Evolutionary conservation across 306 rosid genomes (phyloP).

Genomic region (Rosa persica): DNA sequence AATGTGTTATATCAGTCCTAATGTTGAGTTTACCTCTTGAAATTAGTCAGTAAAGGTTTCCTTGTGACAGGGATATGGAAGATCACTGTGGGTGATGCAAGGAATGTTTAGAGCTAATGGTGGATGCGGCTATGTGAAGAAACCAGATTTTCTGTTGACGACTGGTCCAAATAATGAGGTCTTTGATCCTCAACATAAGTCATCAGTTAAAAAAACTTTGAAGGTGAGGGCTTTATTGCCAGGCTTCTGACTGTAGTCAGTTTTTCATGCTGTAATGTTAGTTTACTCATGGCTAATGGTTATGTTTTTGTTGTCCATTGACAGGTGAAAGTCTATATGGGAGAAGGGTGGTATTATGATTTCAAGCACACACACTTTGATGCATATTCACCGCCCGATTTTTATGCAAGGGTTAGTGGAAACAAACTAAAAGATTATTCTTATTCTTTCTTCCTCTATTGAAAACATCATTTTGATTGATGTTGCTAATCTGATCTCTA

Average conservation of each 20-base stretch:
- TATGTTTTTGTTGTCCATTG: constrained; percentile 24
- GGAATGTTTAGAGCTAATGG: constrained; percentile 98
- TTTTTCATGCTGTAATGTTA: background rate
- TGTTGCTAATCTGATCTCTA: constrained; percentile 3
- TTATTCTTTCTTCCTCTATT: background rate
- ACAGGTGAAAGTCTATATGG: constrained; percentile 89
- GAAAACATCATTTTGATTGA: constrained; percentile 8
- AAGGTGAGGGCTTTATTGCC: constrained; percentile 49
- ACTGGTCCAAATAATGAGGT: constrained; percentile 52
- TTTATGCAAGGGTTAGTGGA: constrained; percentile 82
- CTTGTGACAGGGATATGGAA: constrained; percentile 77
- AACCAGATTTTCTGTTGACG: constrained; percentile 73
- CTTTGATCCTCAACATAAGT: constrained; percentile 65
- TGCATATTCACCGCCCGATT: constrained; percentile 93
- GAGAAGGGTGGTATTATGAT: constrained; percentile 97
- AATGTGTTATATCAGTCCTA: background rate
- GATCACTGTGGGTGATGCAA: constrained; percentile 97
- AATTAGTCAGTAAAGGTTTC: constrained; percentile 19
- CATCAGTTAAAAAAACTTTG: constrained; percentile 64
- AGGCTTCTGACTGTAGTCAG: constrained; percentile 5
- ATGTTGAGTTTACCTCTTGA: constrained; percentile 9
- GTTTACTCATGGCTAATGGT: constrained; percentile 21
- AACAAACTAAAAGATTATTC: constrained; percentile 17
- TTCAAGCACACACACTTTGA: constrained; percentile 82
- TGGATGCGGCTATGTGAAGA: constrained; percentile 90